Percentiles rank a stretch among this genome's conserved stretches.
Conservation (phyloP, 768 basidiomycete species). For the Russula abietina region DNA sequence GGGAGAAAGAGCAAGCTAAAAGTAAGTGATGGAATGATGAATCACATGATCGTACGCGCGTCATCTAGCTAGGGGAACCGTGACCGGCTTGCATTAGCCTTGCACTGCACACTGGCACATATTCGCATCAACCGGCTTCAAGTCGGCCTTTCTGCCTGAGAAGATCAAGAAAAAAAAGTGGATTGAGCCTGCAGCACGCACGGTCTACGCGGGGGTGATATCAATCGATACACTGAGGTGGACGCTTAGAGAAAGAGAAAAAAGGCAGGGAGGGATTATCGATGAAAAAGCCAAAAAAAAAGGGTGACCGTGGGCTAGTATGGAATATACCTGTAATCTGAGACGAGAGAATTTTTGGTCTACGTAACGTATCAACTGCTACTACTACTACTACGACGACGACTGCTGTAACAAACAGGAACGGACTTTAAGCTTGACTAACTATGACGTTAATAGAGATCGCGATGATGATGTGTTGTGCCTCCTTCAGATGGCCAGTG, state of each 20-base stretch:
- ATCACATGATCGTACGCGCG: too few relatives aligned
- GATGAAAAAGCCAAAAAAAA: slow-evolving; percentile 3
- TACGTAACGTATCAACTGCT: slow-evolving; percentile 21
- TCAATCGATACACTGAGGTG: slow-evolving; percentile 18
- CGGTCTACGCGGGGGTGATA: slow-evolving; percentile 16
- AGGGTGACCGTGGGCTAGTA: slow-evolving; percentile 21
- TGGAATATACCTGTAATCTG: slow-evolving; percentile 18
- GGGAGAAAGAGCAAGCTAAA: background rate
- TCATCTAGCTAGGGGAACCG: too few relatives aligned
- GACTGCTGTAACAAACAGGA: slow-evolving; percentile 11
- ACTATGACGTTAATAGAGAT: slow-evolving; percentile 25
- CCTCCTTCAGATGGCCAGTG: slow-evolving; percentile 67
- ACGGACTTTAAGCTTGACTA: slow-evolving; percentile 14
- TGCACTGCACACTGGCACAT: too few relatives aligned
- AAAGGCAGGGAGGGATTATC: too few relatives aligned
- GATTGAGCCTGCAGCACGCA: slow-evolving; percentile 15
- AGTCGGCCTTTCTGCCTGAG: too few relatives aligned
- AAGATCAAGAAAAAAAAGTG: slow-evolving; percentile 7
- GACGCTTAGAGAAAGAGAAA: background rate
- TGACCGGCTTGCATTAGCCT: too few relatives aligned
- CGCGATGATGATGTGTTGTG: slow-evolving; percentile 36
- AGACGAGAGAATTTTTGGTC: slow-evolving; percentile 8
- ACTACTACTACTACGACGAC: slow-evolving; percentile 18
- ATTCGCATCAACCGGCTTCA: too few relatives aligned
- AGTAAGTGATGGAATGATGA: too few relatives aligned